Base-by-base conservation (phyloP, 2,329 filamentous ascomycete species). In the Neurospora crassa region DNA sequence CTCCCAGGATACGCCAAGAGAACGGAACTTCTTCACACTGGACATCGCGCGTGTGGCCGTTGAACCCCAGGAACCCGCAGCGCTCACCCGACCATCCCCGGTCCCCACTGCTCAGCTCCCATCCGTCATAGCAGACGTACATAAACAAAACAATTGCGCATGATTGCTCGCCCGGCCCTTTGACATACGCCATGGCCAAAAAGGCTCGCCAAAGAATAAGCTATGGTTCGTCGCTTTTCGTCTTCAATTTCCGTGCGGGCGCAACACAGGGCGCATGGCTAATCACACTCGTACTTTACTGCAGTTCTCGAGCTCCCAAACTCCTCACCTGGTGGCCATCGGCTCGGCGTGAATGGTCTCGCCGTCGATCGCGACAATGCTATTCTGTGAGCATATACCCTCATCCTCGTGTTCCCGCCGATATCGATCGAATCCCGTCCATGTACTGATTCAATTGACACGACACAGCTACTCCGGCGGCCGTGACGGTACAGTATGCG, bases 301-400 rank as follows among this genome's bases (percentile, higher is more conserved):
- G 67, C 76, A 89, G 87, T 89, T 77, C 85, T 89, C 77, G 86
- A 89, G 78, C 85, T 87, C 74, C 85, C 86, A 74, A 86, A 86
- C 76, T 84, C 85, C 63, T 87, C 86, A 68, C 84, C 82, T 67
- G 93, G 93, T 75, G 95, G 95, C 71, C 96, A 99, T 84, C 88
- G 94, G 77, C 89, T 98, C 71, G 96, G 96, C 75, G 93, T 99
- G 76, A 97, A 98, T 85, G 94, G 95, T 74, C 88, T 99, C 73
- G 93, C 93, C 69, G 90, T 97, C 75, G 96, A 98, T 82, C 85
- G 87, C 73, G 86, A 91, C 76, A 92, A 92, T 80, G 92, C 91
- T 71, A 94, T 97, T 73, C 87, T 99, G 94, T 97, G 85, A 85
- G 91, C 78, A 73, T 69, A 74, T 67, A 69, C 29, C 45, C 67